Evolutionary conservation across 495 filamentous ascomycete species (phyloP).

Genomic region (Neurospora pannonica): DNA sequence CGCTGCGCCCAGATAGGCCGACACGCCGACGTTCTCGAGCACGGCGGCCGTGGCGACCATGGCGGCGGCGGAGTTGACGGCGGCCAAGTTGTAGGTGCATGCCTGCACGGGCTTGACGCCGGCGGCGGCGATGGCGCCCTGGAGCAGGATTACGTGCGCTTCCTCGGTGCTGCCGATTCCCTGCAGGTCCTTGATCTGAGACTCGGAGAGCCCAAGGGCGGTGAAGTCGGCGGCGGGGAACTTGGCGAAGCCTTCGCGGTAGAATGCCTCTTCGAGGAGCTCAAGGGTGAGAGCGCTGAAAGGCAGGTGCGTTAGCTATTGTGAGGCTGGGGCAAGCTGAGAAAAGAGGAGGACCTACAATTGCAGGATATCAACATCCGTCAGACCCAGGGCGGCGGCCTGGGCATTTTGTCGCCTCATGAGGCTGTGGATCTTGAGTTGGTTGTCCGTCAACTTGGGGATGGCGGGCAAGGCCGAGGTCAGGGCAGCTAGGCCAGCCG

Average conservation of each 20-base stretch:
- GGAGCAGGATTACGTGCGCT: conserved; percentile 48
- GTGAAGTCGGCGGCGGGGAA: conserved; percentile 51
- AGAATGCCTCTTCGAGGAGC: conserved; percentile 54
- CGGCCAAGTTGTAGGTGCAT: conserved; percentile 54
- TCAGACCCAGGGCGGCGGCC: conserved; percentile 41
- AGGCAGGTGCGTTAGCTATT: conserved; percentile 12
- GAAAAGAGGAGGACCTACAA: conserved; percentile 41
- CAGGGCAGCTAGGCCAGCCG: conserved; percentile 36
- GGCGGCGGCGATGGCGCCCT: conserved; percentile 42
- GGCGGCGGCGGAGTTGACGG: conserved; percentile 42
- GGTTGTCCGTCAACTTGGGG: conserved; percentile 33
- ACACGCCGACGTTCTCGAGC: conserved; percentile 54
- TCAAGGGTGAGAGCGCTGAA: conserved; percentile 53
- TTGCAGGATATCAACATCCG: conserved; percentile 60
- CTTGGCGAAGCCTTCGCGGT: conserved; percentile 50
- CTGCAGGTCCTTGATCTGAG: conserved; percentile 40
- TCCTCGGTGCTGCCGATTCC: conserved; percentile 45
- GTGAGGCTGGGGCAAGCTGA: neutral
- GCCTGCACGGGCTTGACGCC: conserved; percentile 48
- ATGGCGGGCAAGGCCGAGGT: conserved; percentile 34
- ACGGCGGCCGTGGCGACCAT: conserved; percentile 53
- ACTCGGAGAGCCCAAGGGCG: conserved; percentile 41
- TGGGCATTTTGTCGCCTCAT: conserved; percentile 44
- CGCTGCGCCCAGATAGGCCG: conserved; percentile 55
- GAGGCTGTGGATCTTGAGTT: conserved; percentile 34